Evolutionary conservation across 2,329 filamentous ascomycete species (phyloP).

Genomic region (Paecilomyces formosus): DNA sequence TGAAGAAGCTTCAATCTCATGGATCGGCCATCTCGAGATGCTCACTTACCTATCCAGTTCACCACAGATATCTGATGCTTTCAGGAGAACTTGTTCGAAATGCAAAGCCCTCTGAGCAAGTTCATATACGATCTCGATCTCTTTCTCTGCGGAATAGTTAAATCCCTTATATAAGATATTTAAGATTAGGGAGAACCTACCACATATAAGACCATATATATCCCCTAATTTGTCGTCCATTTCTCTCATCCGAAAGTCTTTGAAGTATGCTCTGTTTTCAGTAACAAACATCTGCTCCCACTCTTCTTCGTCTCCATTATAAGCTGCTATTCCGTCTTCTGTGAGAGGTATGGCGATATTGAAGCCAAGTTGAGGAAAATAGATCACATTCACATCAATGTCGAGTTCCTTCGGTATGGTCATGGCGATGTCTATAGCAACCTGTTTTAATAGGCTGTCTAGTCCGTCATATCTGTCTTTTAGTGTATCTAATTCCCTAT

Average conservation of each 20-base stretch:
- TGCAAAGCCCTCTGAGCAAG: slow-evolving; percentile 65
- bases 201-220: slow-evolving; percentile 74
- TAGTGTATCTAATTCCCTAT: slow-evolving; percentile 66
- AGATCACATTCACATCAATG: slow-evolving; percentile 66
- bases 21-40: neutral
- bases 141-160: slow-evolving; percentile 52
- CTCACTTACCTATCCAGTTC: slow-evolving; percentile 63
- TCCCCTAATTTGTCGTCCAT: slow-evolving; percentile 79
- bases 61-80: slow-evolving; percentile 72
- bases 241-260: slow-evolving; percentile 71
- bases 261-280: slow-evolving; percentile 71
- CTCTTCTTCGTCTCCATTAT: slow-evolving; percentile 54
- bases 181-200: slow-evolving; percentile 40
- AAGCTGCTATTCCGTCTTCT: slow-evolving; percentile 52
- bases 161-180: neutral
- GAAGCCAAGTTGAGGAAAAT: slow-evolving; percentile 87
- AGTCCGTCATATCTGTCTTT: slow-evolving; percentile 74
- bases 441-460: slow-evolving; percentile 61
- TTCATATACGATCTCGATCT: slow-evolving; percentile 79
- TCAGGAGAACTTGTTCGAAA: slow-evolving; percentile 58
- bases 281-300: slow-evolving; percentile 78
- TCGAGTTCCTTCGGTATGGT: slow-evolving; percentile 53
- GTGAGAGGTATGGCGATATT: slow-evolving; percentile 66
- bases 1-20: slow-evolving; percentile 25
- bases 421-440: slow-evolving; percentile 56